phyloP scores from a whole-genome alignment of 2,329 filamentous ascomycete species.

The Xenoacremonium recifei region DNA sequence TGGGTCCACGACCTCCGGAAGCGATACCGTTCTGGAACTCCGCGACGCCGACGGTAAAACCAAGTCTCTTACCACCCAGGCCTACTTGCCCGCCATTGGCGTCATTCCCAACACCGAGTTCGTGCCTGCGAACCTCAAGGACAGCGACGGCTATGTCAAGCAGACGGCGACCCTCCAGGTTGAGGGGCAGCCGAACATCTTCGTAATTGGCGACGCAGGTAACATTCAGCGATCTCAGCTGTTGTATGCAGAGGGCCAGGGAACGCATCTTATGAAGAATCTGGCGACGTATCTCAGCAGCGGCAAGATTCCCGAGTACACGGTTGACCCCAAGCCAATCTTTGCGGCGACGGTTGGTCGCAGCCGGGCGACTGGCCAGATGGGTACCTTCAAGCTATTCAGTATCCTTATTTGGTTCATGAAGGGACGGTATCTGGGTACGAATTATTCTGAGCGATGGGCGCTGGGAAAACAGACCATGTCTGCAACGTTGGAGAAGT shows the following conservation, averaged over 20 bases:
- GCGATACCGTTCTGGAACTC: slow-evolving; percentile 34
- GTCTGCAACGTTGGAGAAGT: slow-evolving; percentile 32
- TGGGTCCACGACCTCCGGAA: slow-evolving; percentile 15
- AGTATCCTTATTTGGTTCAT: slow-evolving; percentile 37
- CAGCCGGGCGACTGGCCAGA: slow-evolving; percentile 37
- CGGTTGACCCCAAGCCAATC: slow-evolving; percentile 26
- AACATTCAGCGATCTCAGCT: slow-evolving; percentile 37
- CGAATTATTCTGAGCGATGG: slow-evolving; percentile 27
- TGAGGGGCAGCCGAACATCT: slow-evolving; percentile 38
- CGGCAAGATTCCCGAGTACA: slow-evolving; percentile 29
- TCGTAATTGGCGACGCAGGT: slow-evolving; percentile 44
- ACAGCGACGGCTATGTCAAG: slow-evolving; percentile 32
- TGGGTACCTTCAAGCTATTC: slow-evolving; percentile 36
- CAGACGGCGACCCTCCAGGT: slow-evolving; percentile 37
- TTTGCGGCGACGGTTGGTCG: slow-evolving; percentile 40
- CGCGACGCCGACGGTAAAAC: slow-evolving; percentile 31
- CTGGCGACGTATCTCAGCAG: slow-evolving; percentile 33
- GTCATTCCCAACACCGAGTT: slow-evolving; percentile 44
- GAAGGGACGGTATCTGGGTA: slow-evolving; percentile 39
- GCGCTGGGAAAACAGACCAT: slow-evolving; percentile 35
- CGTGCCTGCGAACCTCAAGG: slow-evolving; percentile 36
- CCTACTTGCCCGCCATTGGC: slow-evolving; percentile 49
- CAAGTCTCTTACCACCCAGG: slow-evolving; percentile 39
- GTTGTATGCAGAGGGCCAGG: slow-evolving; percentile 31
- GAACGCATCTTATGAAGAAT: slow-evolving; percentile 32